Conservation (phyloP, 768 basidiomycete species). For the Collybiopsis luxurians region DNA sequence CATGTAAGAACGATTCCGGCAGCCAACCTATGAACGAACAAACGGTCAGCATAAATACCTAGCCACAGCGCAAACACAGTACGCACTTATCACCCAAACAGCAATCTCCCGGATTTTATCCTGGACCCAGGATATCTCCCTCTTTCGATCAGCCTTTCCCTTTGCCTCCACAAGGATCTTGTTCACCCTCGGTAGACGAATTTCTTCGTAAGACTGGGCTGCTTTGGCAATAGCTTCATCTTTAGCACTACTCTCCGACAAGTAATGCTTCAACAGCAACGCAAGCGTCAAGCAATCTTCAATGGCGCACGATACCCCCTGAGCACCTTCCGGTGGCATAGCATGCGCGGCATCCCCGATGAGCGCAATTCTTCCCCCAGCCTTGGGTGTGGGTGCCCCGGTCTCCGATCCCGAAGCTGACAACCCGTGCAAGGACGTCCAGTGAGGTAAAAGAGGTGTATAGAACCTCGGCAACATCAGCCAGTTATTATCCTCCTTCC, state of each 20-base stretch:
- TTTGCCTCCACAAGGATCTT: not conserved
- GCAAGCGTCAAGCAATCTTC: constrained; percentile 3
- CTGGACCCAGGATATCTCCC: not conserved
- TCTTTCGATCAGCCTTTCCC: constrained; percentile 1
- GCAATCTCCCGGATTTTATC: constrained; percentile 2
- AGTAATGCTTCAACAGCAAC: not conserved
- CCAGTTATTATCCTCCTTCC: constrained; percentile 2
- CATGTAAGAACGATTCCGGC: not conserved
- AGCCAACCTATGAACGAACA: not conserved
- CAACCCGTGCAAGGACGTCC: constrained; percentile 2
- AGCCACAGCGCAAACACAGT: too few species aligned
- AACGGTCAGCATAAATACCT: not conserved
- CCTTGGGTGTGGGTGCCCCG: not conserved
- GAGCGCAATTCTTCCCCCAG: not conserved
- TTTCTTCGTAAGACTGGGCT: not conserved
- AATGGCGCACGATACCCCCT: constrained; percentile 1
- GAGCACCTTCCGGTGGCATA: constrained; percentile 4
- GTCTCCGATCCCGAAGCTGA: not conserved
- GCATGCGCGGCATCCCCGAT: not conserved
- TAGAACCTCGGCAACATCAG: not conserved
- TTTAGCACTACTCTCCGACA: not conserved
- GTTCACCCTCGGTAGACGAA: not conserved
- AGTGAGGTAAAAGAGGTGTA: not conserved
- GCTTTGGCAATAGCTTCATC: not conserved
- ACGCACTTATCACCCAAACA: not conserved